Evolutionary conservation across 257 asterid genomes (phyloP).

Genomic region (Rauvolfia tetraphylla): DNA sequence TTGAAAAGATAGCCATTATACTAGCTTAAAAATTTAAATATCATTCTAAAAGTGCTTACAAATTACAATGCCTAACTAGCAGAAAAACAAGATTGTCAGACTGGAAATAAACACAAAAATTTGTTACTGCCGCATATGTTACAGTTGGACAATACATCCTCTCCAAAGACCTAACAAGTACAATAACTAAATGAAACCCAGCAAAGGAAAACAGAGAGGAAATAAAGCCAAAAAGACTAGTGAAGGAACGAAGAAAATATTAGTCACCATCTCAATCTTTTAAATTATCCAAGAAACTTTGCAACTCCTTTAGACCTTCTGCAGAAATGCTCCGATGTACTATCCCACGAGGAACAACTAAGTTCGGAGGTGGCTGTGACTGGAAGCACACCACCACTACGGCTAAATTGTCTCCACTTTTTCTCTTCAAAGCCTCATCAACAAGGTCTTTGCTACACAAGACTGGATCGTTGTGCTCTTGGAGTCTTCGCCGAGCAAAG

Average conservation of each 20-base stretch:
- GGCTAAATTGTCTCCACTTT: conserved; percentile 76
- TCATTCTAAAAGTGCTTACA: too few relatives aligned
- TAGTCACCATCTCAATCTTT: conserved; percentile 42
- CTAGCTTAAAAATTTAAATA: too few relatives aligned
- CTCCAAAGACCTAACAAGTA: conserved; percentile 46
- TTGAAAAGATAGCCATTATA: too few relatives aligned
- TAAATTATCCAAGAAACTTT: conserved; percentile 67
- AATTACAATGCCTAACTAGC: background rate
- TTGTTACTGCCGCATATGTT: conserved; percentile 67
- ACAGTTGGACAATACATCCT: conserved; percentile 55
- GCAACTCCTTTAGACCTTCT: conserved; percentile 88
- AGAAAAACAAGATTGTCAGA: background rate
- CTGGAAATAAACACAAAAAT: conserved; percentile 7
- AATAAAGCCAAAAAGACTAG: conserved; percentile 18
- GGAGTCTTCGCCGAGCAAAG: conserved; percentile 90
- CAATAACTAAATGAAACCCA: conserved; percentile 10
- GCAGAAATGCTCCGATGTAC: conserved; percentile 94
- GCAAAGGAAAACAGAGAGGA: conserved; percentile 16
- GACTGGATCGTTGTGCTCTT: conserved; percentile 79
- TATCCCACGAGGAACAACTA: conserved; percentile 70
- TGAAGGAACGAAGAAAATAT: conserved; percentile 15
- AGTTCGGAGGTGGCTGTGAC: conserved; percentile 65
- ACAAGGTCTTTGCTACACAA: conserved; percentile 81
- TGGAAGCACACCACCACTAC: conserved; percentile 87
- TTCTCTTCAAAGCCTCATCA: conserved; percentile 83